Evolutionary conservation across 1,284 basidiomycete species (phyloP).

Genomic region (Ceratobasidium sp.): DNA sequence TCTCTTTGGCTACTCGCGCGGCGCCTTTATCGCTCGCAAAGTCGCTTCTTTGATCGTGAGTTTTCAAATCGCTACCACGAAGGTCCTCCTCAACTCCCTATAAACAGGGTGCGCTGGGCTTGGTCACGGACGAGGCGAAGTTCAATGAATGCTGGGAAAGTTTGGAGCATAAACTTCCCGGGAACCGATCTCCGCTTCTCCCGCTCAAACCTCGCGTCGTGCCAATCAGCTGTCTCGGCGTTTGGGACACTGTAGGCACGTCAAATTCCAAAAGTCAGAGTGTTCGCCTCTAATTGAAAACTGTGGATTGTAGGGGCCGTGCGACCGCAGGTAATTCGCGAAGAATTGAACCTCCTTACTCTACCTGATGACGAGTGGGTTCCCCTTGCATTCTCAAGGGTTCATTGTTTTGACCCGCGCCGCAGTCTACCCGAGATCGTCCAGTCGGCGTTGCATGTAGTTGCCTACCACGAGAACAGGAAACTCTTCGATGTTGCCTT

Average conservation of each 20-base stretch:
- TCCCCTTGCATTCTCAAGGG: background rate
- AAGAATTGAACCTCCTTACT: constrained; percentile 9
- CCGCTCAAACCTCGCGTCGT: background rate
- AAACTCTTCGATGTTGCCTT: constrained; percentile 24
- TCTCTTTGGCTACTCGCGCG: constrained; percentile 41
- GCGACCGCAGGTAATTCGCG: background rate
- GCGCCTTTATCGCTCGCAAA: constrained; percentile 46
- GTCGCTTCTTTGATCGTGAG: constrained; percentile 45
- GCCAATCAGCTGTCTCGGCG: constrained; percentile 26
- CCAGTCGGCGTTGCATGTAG: constrained; percentile 40
- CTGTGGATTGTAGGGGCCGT: constrained; percentile 18
- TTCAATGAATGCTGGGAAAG: constrained; percentile 20
- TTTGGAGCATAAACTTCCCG: constrained; percentile 25
- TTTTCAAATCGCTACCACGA: background rate
- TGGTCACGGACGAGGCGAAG: background rate
- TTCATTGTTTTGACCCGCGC: background rate
- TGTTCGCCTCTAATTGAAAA: background rate
- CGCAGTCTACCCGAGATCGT: constrained; percentile 38
- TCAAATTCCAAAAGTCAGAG: background rate
- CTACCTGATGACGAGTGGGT: constrained; percentile 28
- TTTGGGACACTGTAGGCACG: constrained; percentile 42
- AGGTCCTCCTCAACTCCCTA: too few relatives aligned
- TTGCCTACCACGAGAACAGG: constrained; percentile 46
- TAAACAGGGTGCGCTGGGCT: constrained; percentile 8
- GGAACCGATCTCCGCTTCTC: background rate